phyloP scores from a whole-genome alignment of 2,329 filamentous ascomycete species.

The Talaromyces albobiverticillius region DNA sequence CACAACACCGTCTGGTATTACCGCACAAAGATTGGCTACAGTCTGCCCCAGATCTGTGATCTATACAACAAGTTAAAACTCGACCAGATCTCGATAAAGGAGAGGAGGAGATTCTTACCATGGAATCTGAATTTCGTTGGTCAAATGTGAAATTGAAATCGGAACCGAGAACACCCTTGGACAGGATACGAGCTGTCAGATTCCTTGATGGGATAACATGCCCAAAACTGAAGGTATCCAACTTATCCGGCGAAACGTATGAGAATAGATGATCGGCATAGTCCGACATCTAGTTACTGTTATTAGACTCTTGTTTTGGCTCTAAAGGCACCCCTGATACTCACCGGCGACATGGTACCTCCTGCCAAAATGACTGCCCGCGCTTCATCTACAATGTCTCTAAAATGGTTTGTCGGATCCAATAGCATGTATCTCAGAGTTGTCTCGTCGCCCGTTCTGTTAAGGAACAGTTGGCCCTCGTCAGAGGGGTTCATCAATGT shows the following conservation, averaged over 20 bases:
- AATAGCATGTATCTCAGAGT: conserved; percentile 81
- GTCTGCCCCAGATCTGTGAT: conserved; percentile 71
- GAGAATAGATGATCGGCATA: conserved; percentile 86
- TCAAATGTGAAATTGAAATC: conserved; percentile 87
- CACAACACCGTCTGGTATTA: conserved; percentile 84
- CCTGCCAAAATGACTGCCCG: conserved; percentile 87
- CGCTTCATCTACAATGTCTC: conserved; percentile 78
- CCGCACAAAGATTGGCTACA: conserved; percentile 66
- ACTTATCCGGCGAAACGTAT: conserved; percentile 58
- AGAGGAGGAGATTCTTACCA: conserved; percentile 41
- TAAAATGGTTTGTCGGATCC: conserved; percentile 88
- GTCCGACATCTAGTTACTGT: conserved; percentile 64
- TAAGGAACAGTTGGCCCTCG: conserved; percentile 61
- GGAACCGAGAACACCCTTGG: conserved; percentile 43
- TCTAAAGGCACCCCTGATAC: conserved; percentile 15
- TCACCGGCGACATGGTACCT: conserved; percentile 88
- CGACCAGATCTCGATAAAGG: background rate
- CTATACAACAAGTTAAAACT: conserved; percentile 23
- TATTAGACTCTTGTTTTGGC: background rate
- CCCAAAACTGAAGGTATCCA: conserved; percentile 84
- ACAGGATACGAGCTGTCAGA: conserved; percentile 73
- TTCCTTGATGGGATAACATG: conserved; percentile 87
- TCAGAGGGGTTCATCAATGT: conserved; percentile 81
- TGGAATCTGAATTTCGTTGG: conserved; percentile 64
- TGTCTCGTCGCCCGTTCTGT: conserved; percentile 48